Conservation (phyloP, 768 basidiomycete species). For the Pleurotus tuber-regium region DNA sequence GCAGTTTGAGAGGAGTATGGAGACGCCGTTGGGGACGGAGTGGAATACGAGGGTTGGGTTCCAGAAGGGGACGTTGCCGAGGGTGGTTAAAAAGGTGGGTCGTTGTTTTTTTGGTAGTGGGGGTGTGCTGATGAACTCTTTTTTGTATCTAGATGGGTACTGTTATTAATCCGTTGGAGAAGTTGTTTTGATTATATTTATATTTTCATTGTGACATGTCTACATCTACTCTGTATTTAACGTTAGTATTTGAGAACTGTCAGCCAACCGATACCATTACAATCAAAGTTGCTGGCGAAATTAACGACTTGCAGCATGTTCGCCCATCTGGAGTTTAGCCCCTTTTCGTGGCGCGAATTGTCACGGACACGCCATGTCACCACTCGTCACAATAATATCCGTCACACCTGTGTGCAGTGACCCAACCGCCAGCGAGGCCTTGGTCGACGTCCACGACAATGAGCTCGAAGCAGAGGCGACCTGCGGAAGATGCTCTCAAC, state of each 20-base stretch:
- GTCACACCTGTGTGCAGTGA: too few species aligned
- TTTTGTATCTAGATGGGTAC: slow-evolving; percentile 59
- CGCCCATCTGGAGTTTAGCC: too few species aligned
- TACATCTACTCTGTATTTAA: too few species aligned
- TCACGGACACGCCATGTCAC: too few species aligned
- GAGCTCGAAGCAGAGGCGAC: not conserved
- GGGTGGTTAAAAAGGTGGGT: slow-evolving; percentile 81
- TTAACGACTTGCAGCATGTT: too few species aligned
- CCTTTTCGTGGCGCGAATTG: too few species aligned
- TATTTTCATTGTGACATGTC: too few species aligned
- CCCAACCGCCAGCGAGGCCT: too few species aligned
- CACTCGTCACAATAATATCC: too few species aligned
- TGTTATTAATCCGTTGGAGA: slow-evolving; percentile 69
- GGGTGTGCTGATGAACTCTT: slow-evolving; percentile 11
- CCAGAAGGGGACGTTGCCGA: slow-evolving; percentile 81
- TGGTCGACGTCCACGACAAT: not conserved
- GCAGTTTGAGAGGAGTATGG: slow-evolving; percentile 87
- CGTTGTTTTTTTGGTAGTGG: not conserved
- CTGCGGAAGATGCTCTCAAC: not conserved
- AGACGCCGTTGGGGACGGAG: slow-evolving; percentile 79
- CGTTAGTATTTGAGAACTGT: too few species aligned
- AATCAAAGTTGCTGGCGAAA: too few species aligned
- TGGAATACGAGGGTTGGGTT: slow-evolving; percentile 91
- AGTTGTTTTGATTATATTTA: slow-evolving; percentile 31
- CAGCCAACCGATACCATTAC: too few species aligned